phyloP scores from a whole-genome alignment of 2,329 filamentous ascomycete species.

The Juglanconis sp. region DNA sequence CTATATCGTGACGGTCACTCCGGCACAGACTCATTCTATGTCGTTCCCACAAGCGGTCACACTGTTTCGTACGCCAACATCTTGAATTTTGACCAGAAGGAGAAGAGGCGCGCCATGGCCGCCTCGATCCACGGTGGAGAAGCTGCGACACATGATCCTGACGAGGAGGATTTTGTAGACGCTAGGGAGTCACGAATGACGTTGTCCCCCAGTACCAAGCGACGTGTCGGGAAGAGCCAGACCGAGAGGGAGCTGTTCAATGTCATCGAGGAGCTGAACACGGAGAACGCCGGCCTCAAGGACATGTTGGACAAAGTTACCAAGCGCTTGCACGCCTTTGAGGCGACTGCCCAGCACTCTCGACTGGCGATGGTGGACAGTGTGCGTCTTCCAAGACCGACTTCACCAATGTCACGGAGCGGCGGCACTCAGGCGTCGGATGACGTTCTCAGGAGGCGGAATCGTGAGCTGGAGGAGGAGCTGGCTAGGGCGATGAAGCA shows the following conservation, averaged over 20 bases:
- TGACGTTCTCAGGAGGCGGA: slow-evolving; percentile 44
- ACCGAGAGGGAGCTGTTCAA: slow-evolving; percentile 53
- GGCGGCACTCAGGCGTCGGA: slow-evolving; percentile 37
- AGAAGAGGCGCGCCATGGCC: slow-evolving; percentile 54
- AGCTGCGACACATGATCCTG: slow-evolving; percentile 52
- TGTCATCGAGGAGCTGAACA: slow-evolving; percentile 79
- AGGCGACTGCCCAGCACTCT: slow-evolving; percentile 85
- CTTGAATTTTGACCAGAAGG: slow-evolving; percentile 65
- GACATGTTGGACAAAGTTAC: slow-evolving; percentile 82
- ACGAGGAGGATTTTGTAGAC: slow-evolving; percentile 86
- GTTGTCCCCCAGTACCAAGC: slow-evolving; percentile 40
- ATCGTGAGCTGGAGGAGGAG: slow-evolving; percentile 67
- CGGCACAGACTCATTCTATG: slow-evolving; percentile 79
- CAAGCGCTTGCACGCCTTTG: slow-evolving; percentile 86
- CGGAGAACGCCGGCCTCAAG: slow-evolving; percentile 85
- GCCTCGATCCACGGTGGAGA: slow-evolving; percentile 42
- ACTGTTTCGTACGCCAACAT: slow-evolving; percentile 94
- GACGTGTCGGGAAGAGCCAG: slow-evolving; percentile 37
- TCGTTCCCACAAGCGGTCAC: slow-evolving; percentile 87
- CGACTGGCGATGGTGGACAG: slow-evolving; percentile 85
- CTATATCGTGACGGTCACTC: slow-evolving; percentile 66
- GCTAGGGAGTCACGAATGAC: slow-evolving; percentile 64
- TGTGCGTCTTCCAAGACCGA: slow-evolving; percentile 59
- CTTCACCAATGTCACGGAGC: slow-evolving; percentile 44
- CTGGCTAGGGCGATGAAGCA: slow-evolving; percentile 56